Evolutionary conservation across 2,329 filamentous ascomycete genomes (phyloP).

Genomic region (Trichothecium roseum): DNA sequence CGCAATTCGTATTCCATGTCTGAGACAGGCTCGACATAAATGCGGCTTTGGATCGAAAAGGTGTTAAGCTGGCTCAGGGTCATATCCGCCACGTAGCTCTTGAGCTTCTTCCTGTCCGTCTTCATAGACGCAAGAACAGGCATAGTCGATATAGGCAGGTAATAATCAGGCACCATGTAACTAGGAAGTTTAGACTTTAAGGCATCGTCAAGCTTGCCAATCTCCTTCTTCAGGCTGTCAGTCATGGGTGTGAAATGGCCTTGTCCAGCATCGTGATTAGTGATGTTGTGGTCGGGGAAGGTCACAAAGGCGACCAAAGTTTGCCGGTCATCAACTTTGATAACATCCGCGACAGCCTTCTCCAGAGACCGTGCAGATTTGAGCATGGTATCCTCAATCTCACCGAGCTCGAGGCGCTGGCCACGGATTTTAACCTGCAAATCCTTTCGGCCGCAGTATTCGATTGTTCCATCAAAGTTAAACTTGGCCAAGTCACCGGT

Average conservation of each 20-base stretch:
- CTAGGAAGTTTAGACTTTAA: slow-evolving; percentile 8
- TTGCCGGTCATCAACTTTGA: neutral
- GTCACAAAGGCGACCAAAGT: neutral
- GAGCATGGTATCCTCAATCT: slow-evolving; percentile 7
- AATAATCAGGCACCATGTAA: slow-evolving; percentile 24
- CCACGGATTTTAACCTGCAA: slow-evolving; percentile 38
- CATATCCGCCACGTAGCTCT: neutral
- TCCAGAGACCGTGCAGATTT: neutral
- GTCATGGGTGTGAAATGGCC: neutral
- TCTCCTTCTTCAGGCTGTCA: neutral
- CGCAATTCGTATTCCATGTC: slow-evolving; percentile 7
- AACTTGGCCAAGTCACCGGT: slow-evolving; percentile 9
- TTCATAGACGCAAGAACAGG: slow-evolving; percentile 17
- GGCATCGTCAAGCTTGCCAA: neutral
- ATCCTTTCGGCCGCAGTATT: slow-evolving; percentile 17
- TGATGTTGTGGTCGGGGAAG: neutral
- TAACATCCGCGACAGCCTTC: neutral
- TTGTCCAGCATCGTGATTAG: neutral
- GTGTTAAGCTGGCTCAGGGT: slow-evolving; percentile 12
- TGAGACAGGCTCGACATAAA: neutral
- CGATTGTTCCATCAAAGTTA: slow-evolving; percentile 8
- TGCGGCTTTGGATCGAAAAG: neutral
- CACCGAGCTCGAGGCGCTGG: slow-evolving; percentile 9
- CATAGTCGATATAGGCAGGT: slow-evolving; percentile 14
- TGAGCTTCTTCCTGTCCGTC: slow-evolving; percentile 17